phyloP scores from a whole-genome alignment of 768 basidiomycete species.

The Exsudoporus frostii region DNA sequence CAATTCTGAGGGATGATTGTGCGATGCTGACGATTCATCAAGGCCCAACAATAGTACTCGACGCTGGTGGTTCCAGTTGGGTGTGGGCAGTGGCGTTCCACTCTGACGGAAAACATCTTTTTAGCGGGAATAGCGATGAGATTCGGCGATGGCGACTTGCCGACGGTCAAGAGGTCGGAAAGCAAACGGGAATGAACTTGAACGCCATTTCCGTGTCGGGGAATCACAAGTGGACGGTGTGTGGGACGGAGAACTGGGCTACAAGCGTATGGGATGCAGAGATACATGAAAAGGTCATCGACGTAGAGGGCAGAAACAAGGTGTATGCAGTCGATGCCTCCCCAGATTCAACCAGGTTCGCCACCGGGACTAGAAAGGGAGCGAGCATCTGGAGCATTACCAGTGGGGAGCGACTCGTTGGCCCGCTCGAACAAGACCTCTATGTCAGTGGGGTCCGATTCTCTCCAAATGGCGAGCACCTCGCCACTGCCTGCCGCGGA shows the following conservation, averaged over 20 bases:
- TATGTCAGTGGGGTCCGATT: neutral
- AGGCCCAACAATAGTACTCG: neutral
- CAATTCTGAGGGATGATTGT: fast-evolving
- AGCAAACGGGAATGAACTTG: too few relatives aligned
- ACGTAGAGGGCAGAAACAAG: too few relatives aligned
- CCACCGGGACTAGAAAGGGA: neutral
- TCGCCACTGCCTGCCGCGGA: neutral
- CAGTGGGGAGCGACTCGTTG: neutral
- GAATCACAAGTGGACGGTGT: too few relatives aligned
- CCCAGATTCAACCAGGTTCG: neutral
- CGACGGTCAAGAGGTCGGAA: too few relatives aligned
- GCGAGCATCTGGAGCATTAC: neutral
- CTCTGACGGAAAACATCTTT: too few relatives aligned
- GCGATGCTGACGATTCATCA: neutral
- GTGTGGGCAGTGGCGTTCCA: neutral
- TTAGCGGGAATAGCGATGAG: too few relatives aligned
- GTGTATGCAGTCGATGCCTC: neutral
- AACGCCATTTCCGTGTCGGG: too few relatives aligned
- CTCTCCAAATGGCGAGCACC: neutral
- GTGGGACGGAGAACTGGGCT: too few relatives aligned
- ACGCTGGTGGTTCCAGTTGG: fast-evolving
- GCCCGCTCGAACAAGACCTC: neutral
- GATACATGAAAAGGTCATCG: too few relatives aligned
- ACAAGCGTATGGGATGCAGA: too few relatives aligned
- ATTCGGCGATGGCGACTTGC: too few relatives aligned